Percentiles rank a stretch among this genome's conserved stretches.
These are phyloP conservation scores for Penicillium angulare DNA, from an alignment of 495 filamentous ascomycete genomes.

Conservation along the genomic window DNA sequence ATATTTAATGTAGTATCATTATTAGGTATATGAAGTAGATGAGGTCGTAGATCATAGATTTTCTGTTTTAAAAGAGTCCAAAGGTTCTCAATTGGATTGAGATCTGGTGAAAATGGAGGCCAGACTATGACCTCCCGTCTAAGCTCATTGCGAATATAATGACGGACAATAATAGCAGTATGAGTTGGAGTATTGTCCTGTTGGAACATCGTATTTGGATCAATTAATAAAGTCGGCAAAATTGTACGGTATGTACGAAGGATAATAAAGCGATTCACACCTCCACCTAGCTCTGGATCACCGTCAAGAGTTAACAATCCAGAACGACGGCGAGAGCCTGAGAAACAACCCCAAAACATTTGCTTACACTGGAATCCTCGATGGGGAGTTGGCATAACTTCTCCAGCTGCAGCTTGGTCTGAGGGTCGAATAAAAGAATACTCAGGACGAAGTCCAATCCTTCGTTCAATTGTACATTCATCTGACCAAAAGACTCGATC, in stretches of 20 bases:
- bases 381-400: no score
- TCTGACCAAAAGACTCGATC: conserved; percentile 10
- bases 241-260: no score
- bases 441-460: conserved; percentile 2
- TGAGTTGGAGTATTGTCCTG: no score
- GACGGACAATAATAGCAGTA: no score
- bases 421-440: neutral
- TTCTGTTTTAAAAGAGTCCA: conserved; percentile 19
- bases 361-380: conserved; percentile 7
- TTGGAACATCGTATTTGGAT: no score
- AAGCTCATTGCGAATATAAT: conserved; percentile 6
- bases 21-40: conserved; percentile 2
- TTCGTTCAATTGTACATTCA: conserved; percentile 9
- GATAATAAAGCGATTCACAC: no score
- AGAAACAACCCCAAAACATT: conserved; percentile 16
- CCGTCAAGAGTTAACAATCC: conserved; percentile 9
- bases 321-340: conserved; percentile 3
- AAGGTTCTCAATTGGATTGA: conserved; percentile 17
- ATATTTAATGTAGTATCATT: conserved; percentile 1
- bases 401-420: no score
- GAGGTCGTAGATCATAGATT: conserved; percentile 7
- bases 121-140: conserved; percentile 5
- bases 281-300: neutral
- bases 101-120: conserved; percentile 10
- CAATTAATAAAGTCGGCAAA: no score